Evolutionary conservation across 495 filamentous ascomycete species (phyloP).

Genomic region (Lepraria neglecta): DNA sequence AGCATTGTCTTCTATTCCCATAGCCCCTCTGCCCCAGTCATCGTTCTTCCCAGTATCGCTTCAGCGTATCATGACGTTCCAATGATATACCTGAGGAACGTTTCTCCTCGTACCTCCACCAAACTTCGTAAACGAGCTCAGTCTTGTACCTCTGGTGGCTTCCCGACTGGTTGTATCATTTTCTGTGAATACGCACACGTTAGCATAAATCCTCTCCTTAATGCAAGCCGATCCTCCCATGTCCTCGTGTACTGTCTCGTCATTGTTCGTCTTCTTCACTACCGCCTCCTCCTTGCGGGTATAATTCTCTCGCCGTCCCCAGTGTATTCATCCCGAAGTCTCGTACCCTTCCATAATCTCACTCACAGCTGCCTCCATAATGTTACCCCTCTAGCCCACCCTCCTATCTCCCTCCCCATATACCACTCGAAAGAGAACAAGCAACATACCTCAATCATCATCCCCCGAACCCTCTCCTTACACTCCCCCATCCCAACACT

Average conservation of each 20-base stretch:
- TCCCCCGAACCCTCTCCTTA: slow-evolving; percentile 8
- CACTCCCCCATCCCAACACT: slow-evolving; percentile 67
- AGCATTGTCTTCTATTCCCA: too few relatives aligned
- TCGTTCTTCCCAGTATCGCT: not conserved
- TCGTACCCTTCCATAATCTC: not conserved
- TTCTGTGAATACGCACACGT: slow-evolving; percentile 26
- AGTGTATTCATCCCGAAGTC: too few relatives aligned
- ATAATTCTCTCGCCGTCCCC: too few relatives aligned
- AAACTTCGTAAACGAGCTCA: slow-evolving; percentile 9
- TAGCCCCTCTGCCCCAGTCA: too few relatives aligned
- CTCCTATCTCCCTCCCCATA: not conserved
- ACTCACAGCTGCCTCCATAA: not conserved
- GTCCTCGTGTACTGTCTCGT: not conserved
- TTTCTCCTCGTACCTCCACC: not conserved
- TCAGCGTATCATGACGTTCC: not conserved
- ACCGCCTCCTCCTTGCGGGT: too few relatives aligned
- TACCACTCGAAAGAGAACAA: not conserved
- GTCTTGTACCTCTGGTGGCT: slow-evolving; percentile 63
- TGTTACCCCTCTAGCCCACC: not conserved
- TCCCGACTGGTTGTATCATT: slow-evolving; percentile 88
- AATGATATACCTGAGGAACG: not conserved
- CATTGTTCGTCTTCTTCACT: too few relatives aligned
- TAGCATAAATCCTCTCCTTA: not conserved
- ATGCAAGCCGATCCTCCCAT: not conserved
- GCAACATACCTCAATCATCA: slow-evolving; percentile 33